phyloP scores from a whole-genome alignment of 1,284 basidiomycete genomes.

The Ustilago crameri region DNA sequence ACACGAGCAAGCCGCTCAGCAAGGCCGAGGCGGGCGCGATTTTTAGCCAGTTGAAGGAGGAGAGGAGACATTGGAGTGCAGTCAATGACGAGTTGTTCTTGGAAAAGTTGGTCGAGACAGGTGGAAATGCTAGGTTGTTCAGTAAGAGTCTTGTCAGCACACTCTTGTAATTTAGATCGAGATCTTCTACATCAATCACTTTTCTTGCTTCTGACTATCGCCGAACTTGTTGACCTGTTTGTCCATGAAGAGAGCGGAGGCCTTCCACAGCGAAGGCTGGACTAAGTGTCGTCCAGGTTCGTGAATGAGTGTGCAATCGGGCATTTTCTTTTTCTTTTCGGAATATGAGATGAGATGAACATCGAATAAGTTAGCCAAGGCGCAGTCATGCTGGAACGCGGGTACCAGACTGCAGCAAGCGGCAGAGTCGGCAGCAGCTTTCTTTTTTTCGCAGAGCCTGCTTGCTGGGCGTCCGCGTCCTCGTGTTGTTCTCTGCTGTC shows the following conservation, averaged over 20 bases:
- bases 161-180: slow-evolving; percentile 22
- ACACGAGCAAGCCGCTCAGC: slow-evolving; percentile 30
- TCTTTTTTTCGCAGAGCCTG: not conserved
- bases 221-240: no score
- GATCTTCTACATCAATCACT: not conserved
- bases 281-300: no score
- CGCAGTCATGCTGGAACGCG: not conserved
- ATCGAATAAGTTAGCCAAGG: no score
- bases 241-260: no score
- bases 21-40: slow-evolving; percentile 49
- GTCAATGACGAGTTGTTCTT: slow-evolving; percentile 62
- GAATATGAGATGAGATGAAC: no score
- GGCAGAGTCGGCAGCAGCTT: not conserved
- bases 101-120: slow-evolving; percentile 60
- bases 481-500: slow-evolving; percentile 1
- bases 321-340: no score
- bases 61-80: slow-evolving; percentile 45
- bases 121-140: slow-evolving; percentile 57
- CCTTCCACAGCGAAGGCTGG: no score
- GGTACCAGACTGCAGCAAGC: not conserved
- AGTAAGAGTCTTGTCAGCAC: slow-evolving; percentile 47
- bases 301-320: no score
- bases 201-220: not conserved
- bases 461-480: not conserved
- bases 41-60: slow-evolving; percentile 50